Conservation (phyloP, 2,329 filamentous ascomycete species). For the Hortaea sp. region DNA sequence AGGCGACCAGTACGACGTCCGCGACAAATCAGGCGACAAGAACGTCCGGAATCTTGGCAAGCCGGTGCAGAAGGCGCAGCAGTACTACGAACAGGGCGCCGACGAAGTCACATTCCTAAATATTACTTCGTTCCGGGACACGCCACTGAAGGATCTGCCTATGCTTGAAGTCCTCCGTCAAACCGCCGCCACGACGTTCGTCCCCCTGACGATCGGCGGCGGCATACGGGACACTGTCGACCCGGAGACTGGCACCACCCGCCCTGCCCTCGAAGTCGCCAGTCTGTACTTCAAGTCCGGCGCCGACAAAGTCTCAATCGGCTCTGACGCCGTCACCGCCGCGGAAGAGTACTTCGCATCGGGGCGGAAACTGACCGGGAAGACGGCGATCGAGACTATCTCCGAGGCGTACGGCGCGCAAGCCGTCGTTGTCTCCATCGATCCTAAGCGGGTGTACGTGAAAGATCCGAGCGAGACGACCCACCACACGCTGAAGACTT, state of each 20-base stretch:
- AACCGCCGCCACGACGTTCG: conserved; percentile 86
- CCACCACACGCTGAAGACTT: conserved; percentile 66
- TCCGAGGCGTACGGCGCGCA: conserved; percentile 89
- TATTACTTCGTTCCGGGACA: conserved; percentile 96
- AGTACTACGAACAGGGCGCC: conserved; percentile 92
- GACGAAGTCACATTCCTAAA: conserved; percentile 97
- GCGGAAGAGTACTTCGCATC: conserved; percentile 80
- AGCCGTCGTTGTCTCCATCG: conserved; percentile 90
- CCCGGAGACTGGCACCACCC: conserved; percentile 64
- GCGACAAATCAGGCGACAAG: conserved; percentile 60
- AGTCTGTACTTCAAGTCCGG: conserved; percentile 96
- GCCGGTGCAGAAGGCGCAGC: conserved; percentile 85
- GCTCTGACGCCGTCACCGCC: conserved; percentile 84
- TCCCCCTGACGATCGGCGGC: conserved; percentile 88
- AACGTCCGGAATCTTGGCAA: conserved; percentile 89
- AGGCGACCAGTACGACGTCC: conserved; percentile 96
- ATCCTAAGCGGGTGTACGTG: conserved; percentile 87
- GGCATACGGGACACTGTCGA: conserved; percentile 91
- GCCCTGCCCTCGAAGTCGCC: conserved; percentile 87
- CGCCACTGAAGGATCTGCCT: conserved; percentile 78
- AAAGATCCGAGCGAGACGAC: conserved; percentile 55
- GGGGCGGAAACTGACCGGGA: conserved; percentile 60
- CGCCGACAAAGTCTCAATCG: conserved; percentile 95
- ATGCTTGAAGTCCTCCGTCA: conserved; percentile 90
- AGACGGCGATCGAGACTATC: conserved; percentile 91